A percentile compares a stretch with the other conserved stretches of the same genome.
phyloP scores from a whole-genome alignment of 1,284 basidiomycete species.

The Tremellales sp. region DNA sequence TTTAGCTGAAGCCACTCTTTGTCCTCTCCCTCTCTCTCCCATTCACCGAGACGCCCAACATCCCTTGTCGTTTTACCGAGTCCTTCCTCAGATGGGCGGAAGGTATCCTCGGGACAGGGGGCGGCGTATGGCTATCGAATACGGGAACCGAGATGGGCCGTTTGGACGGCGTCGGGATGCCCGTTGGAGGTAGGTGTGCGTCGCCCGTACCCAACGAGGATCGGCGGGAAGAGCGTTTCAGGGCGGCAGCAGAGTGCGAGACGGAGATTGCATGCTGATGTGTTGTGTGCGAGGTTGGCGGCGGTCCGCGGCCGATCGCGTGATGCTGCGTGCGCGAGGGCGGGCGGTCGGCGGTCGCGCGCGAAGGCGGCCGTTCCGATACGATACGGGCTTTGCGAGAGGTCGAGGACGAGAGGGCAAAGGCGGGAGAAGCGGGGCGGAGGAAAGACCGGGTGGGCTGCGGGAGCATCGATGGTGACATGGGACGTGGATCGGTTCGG shows the following conservation, averaged over 20 bases:
- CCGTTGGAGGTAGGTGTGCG: constrained; percentile 18
- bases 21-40: constrained; percentile 10
- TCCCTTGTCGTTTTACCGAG: too few relatives aligned
- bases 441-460: constrained; percentile 13
- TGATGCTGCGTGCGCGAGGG: constrained; percentile 2
- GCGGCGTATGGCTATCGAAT: constrained; percentile 27
- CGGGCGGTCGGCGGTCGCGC: constrained; percentile 1
- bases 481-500: constrained; percentile 13
- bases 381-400: constrained; percentile 7
- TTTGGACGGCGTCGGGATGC: constrained; percentile 28
- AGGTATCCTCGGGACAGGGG: constrained; percentile 42
- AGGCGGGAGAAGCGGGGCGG: constrained; percentile 19
- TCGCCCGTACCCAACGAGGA: constrained; percentile 26
- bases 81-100: constrained; percentile 21
- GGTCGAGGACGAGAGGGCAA: constrained; percentile 2
- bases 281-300: constrained; percentile 14
- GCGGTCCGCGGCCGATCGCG: constrained; percentile 28
- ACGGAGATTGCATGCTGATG: constrained; percentile 3
- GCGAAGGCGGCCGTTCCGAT: constrained; percentile 12
- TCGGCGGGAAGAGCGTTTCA: constrained; percentile 18
- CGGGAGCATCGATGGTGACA: constrained; percentile 22
- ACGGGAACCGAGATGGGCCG: constrained; percentile 30
- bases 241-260: constrained; percentile 6
- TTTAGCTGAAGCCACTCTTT: too few relatives aligned
- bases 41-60: too few relatives aligned